Base-by-base conservation (phyloP, 768 basidiomycete genomes). In the Xerocomellus dryophilus region DNA sequence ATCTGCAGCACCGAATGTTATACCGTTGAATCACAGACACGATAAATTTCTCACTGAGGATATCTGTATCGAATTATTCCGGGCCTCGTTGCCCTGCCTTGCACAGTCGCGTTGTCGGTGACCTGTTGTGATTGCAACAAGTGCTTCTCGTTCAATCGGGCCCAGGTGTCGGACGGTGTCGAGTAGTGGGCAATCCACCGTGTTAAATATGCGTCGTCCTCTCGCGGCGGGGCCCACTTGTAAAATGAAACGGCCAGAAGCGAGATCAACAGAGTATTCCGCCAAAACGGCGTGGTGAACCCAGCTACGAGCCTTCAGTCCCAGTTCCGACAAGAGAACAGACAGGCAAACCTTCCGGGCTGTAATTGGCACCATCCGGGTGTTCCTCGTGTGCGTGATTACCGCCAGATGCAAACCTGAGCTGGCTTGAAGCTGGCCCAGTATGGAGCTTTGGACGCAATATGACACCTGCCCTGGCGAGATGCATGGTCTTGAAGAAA, bases 271-370 rank as follows among this genome's bases (percentile, higher is more conserved):
- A 85, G 60, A 3, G 81, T 78, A 56, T 83, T 84, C 35, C 83
- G 74, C 90, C 90, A 91, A 65, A 86, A 78, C 20, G 82, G 74
- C 31, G 79, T 81, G 25, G 73, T 70, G 66, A 91, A 91, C 29
- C 79, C 90, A 38, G 60, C 69, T 70, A 11, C 39, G 18, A 14
- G 20, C 8, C 40, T 42, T 62, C 42, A 54, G 55, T 57, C 49
- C 31, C 31, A 20, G 12, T 39, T 43, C 31, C 36, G 35, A 51
- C 34, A n/a, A 41, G 34, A 31, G n/a, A 36, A 38, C 21, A 7
- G n/a, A 23, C 39, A 40, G n/a, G 59, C 78, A 48, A 53, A 85
- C 88, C 80, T 80, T 90, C 87, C 54, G 74, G 72, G 20, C 78
- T 75, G 65, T 83, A 82, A 8, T 78, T 73, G 18, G 76, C 71